A percentile compares a stretch with the other conserved stretches of the same genome.
phyloP scores from a whole-genome alignment of 495 filamentous ascomycete species.

The Tuber borchii region DNA sequence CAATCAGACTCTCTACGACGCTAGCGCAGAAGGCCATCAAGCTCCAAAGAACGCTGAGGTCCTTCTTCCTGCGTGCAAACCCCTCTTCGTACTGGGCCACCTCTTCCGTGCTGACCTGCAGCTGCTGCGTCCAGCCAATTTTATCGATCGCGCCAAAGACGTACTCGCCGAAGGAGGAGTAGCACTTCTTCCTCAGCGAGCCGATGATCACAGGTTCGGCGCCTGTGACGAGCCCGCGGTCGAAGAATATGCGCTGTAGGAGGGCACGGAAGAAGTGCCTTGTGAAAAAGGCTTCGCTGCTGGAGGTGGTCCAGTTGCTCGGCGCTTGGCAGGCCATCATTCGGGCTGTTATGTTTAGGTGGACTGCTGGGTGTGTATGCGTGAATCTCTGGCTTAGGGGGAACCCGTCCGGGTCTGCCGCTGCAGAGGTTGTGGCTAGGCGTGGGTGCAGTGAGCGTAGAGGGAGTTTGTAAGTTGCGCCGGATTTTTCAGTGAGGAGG shows the following conservation, averaged over 20 bases:
- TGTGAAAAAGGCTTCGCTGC: constrained; percentile 82
- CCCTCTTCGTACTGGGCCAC: constrained; percentile 60
- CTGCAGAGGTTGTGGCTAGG: constrained; percentile 52
- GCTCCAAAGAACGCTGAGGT: constrained; percentile 80
- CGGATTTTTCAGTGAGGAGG: constrained; percentile 79
- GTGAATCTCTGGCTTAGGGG: constrained; percentile 52
- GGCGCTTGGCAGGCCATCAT: constrained; percentile 97
- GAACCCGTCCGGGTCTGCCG: constrained; percentile 80
- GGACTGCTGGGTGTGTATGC: constrained; percentile 9
- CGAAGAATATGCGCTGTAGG: constrained; percentile 81
- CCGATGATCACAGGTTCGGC: constrained; percentile 75
- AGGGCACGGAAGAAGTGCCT: constrained; percentile 90
- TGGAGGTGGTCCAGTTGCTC: constrained; percentile 73
- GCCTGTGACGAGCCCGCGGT: constrained; percentile 61
- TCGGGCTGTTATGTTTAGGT: constrained; percentile 85
- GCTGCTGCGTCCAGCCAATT: constrained; percentile 55
- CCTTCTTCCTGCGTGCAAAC: constrained; percentile 63
- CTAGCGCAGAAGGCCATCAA: constrained; percentile 91
- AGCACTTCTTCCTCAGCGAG: constrained; percentile 71
- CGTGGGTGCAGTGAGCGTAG: constrained; percentile 60
- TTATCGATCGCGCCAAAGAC: constrained; percentile 73
- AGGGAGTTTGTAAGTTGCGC: constrained; percentile 72
- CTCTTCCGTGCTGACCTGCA: constrained; percentile 53
- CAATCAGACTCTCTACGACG: constrained; percentile 81
- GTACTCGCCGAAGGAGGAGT: constrained; percentile 68